Base-by-base conservation (phyloP, 1,284 basidiomycete genomes). In the Xerocomus tenax region DNA sequence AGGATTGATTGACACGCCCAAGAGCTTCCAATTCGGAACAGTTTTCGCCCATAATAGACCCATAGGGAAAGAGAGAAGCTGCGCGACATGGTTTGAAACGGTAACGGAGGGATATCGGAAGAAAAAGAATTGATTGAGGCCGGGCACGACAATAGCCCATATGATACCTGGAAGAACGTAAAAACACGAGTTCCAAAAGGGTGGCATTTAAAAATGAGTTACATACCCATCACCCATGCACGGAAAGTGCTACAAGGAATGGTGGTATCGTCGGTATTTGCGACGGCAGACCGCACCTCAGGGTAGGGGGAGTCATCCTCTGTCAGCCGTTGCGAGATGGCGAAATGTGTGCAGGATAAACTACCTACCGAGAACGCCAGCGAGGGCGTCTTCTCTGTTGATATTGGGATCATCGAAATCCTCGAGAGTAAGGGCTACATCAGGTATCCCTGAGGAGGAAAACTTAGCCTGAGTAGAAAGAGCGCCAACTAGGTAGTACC, bases 401-500 rank as follows among this genome's bases (percentile, higher is more conserved):
- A 36, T 36, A 36, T 36, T 36, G n/a, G 34, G 34, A 16, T 36
- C 34, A 36, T 36, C n/a, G 3, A 36, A 36, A 18, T 36, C 34
- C 16, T 36, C 34, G 34, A 18, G 8, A 5, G 16, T 16, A 10
- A 36, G 16, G 16, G 34, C 16, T 7, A 36, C 16, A 16, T 36
- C n/a, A 8, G 15, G 32, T 2, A 16, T 9, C 9, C 32, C 32
- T 34, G 32, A 16, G n/a, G 4, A 34, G 28, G 28, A 34, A 16
- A n/a, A 16, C 7, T 34, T 9, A 34, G 7, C 9, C 32, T 9
- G n/a, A 9, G 32, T 16, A 16, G 32, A n/a, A 13, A 13, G 7
- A 9, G 8, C 8, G 32, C 9, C 8, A 8, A 34, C 8, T 8
- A 16, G 34, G 34, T 36, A 12, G 34, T 18, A 63, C 61, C 60